Conservation (phyloP, 768 basidiomycete genomes). For the Artomyces pyxidatus region DNA sequence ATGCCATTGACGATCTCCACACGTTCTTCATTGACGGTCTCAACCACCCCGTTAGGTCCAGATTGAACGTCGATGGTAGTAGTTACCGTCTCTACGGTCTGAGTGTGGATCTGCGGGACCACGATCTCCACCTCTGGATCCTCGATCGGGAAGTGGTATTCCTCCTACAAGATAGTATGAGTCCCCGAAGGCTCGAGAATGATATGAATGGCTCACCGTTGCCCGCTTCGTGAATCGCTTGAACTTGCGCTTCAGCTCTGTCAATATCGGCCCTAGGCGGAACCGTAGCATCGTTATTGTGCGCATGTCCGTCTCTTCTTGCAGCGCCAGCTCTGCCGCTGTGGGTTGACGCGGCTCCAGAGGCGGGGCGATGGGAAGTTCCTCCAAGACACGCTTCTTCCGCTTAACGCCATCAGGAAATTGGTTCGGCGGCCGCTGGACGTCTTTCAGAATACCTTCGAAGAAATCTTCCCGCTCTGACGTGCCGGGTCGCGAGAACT, state of each 20-base stretch:
- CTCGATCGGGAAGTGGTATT: constrained; percentile 50
- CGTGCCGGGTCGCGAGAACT: constrained; percentile 41
- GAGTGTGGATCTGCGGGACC: constrained; percentile 17
- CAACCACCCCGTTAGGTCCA: constrained; percentile 34
- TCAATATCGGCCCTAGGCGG: constrained; percentile 83
- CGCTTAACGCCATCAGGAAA: constrained; percentile 87
- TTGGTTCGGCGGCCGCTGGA: constrained; percentile 69
- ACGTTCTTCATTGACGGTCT: constrained; percentile 34
- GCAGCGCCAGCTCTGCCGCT: constrained; percentile 71
- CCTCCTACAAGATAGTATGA: constrained; percentile 43
- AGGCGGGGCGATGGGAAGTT: constrained; percentile 83
- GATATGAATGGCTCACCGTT: constrained; percentile 39
- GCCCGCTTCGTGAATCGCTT: constrained; percentile 83
- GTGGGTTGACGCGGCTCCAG: constrained; percentile 78
- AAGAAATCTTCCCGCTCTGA: constrained; percentile 72
- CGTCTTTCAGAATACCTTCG: constrained; percentile 55
- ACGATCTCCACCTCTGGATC: constrained; percentile 18
- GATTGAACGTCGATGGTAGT: constrained; percentile 31
- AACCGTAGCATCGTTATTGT: constrained; percentile 78
- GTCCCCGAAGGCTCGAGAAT: background rate
- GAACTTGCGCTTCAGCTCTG: constrained; percentile 86
- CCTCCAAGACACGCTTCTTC: constrained; percentile 77
- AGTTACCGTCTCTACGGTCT: constrained; percentile 26
- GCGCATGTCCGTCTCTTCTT: constrained; percentile 75
- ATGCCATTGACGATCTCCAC: constrained; percentile 6